phyloP scores from a whole-genome alignment of 495 filamentous ascomycete genomes.

The Lophiostoma macrostomum region DNA sequence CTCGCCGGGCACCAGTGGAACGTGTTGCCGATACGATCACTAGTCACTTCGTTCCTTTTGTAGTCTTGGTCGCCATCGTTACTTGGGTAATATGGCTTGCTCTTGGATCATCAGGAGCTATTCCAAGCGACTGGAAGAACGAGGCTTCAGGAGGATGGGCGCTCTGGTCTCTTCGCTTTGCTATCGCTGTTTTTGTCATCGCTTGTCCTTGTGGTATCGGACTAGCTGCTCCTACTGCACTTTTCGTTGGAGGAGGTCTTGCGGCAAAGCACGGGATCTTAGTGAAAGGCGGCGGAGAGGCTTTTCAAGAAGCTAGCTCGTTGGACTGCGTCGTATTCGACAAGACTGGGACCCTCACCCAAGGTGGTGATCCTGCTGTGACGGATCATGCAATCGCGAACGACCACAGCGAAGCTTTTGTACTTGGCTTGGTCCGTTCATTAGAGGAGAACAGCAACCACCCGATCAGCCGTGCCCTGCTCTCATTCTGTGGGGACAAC shows the following conservation, averaged over 20 bases:
- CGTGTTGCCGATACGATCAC: conserved; percentile 79
- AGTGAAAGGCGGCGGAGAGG: conserved; percentile 92
- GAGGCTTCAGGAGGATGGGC: conserved; percentile 71
- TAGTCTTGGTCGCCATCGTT: conserved; percentile 73
- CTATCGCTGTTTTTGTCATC: conserved; percentile 92
- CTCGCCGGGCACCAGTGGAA: conserved; percentile 81
- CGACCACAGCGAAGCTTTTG: conserved; percentile 40
- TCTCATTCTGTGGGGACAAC: conserved; percentile 58
- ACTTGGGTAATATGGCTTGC: conserved; percentile 84
- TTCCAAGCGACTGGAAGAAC: conserved; percentile 67
- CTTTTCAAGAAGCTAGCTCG: conserved; percentile 87
- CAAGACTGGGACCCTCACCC: conserved; percentile 90
- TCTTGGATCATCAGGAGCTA: conserved; percentile 64
- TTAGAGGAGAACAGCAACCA: conserved; percentile 84
- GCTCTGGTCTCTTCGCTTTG: conserved; percentile 85
- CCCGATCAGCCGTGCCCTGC: conserved; percentile 81
- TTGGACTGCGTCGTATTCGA: conserved; percentile 90
- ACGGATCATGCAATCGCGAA: conserved; percentile 64
- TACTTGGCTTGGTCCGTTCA: conserved; percentile 56
- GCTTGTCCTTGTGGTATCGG: conserved; percentile 93
- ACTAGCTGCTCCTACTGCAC: conserved; percentile 86
- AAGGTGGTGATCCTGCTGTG: conserved; percentile 76
- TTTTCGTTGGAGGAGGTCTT: conserved; percentile 86
- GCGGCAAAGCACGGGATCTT: conserved; percentile 87
- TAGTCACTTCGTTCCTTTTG: conserved; percentile 82